These are phyloP conservation scores for Bisporella sp. DNA, from an alignment of 2,329 filamentous ascomycete genomes.

Conservation along the genomic window DNA sequence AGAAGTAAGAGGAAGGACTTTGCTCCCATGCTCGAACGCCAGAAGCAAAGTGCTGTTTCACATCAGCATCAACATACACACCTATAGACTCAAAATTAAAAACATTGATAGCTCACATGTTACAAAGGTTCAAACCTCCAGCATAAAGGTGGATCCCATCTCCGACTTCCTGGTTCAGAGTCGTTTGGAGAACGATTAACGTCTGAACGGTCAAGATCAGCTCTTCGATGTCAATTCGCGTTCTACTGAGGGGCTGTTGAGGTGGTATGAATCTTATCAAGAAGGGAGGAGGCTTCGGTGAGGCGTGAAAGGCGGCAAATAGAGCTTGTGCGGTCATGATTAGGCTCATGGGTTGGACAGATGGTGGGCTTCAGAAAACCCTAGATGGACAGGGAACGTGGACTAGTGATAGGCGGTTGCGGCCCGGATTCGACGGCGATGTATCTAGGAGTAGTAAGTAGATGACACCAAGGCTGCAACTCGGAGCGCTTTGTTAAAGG, in stretches of 20 bases:
- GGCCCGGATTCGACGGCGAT: slow-evolving; percentile 12
- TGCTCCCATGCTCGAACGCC: slow-evolving; percentile 14
- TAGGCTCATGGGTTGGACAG: slow-evolving; percentile 7
- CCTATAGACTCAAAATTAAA: not conserved
- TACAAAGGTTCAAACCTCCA: slow-evolving; percentile 8
- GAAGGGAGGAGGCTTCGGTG: slow-evolving; percentile 13
- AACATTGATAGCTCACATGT: slow-evolving; percentile 9
- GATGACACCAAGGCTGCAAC: not conserved
- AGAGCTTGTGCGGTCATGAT: slow-evolving; percentile 7
- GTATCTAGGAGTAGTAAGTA: slow-evolving; percentile 12
- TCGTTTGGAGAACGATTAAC: slow-evolving; percentile 8
- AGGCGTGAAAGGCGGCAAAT: slow-evolving; percentile 11
- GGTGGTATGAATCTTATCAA: slow-evolving; percentile 14
- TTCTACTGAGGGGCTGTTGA: slow-evolving; percentile 9
- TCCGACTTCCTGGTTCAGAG: slow-evolving; percentile 7
- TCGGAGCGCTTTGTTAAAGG: slow-evolving; percentile 1
- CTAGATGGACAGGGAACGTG: slow-evolving; percentile 4
- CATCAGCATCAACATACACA: slow-evolving; percentile 5
- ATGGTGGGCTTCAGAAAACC: slow-evolving; percentile 9
- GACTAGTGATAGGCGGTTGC: slow-evolving; percentile 9
- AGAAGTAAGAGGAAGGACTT: slow-evolving; percentile 1
- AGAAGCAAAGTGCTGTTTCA: slow-evolving; percentile 11
- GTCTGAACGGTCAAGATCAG: slow-evolving; percentile 10
- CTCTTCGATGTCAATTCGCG: slow-evolving; percentile 12
- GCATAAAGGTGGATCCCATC: slow-evolving; percentile 6